Evolutionary conservation across 78 protist species (phyloP).

Genomic region (Monocercomonoides exilis): DNA sequence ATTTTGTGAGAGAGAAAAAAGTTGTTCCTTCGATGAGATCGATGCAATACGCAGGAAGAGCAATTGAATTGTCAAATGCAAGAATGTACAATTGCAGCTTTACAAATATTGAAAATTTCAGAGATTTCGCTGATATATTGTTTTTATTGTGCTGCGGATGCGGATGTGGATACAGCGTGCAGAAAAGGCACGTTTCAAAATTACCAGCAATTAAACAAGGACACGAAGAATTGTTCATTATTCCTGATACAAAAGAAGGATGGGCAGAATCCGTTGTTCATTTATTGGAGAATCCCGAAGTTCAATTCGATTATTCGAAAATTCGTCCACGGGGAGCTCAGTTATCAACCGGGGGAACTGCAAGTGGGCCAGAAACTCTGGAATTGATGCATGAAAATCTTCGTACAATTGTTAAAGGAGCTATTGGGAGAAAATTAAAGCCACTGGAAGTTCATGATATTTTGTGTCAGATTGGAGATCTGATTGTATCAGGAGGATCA

Average conservation of each 20-base stretch:
- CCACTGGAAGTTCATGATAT: slow-evolving; percentile 11
- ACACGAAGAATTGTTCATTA: background rate
- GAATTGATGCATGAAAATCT: background rate
- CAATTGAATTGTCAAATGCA: background rate
- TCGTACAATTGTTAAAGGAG: background rate
- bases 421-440: background rate
- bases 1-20: background rate
- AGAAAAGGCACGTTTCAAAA: background rate
- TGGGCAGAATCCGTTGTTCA: background rate
- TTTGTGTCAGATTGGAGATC: background rate
- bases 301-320: background rate
- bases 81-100: background rate
- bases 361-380: slow-evolving; percentile 6
- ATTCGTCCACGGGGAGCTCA: background rate
- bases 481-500: background rate
- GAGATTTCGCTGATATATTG: background rate
- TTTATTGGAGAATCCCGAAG: background rate
- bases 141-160: background rate
- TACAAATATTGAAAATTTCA: background rate
- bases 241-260: background rate
- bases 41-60: background rate
- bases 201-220: background rate
- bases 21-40: background rate
- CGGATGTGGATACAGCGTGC: background rate
- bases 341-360: background rate